Evolutionary conservation across 2,329 filamentous ascomycete genomes (phyloP).

Genomic region (Thelonectria rubi): DNA sequence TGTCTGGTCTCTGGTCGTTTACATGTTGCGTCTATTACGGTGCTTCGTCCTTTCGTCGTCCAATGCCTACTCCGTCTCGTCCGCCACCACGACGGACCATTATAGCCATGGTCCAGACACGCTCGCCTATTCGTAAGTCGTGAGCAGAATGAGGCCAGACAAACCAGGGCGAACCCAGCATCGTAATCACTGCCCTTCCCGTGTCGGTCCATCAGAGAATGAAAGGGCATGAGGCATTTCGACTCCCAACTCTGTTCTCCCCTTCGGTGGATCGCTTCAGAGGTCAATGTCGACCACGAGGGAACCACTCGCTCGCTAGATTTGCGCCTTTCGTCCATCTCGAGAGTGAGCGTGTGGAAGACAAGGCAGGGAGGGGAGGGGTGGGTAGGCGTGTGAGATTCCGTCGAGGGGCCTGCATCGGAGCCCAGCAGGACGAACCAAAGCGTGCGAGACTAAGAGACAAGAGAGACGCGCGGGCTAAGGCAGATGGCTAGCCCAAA

Average conservation of each 20-base stretch:
- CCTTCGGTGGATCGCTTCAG: conserved; percentile 18
- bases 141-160: conserved; percentile 36
- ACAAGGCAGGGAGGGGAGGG: conserved; percentile 10
- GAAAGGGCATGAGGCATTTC: conserved; percentile 32
- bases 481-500: conserved; percentile 28
- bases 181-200: conserved; percentile 22
- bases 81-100: conserved; percentile 8
- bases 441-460: neutral
- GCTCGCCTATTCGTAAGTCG: conserved; percentile 2
- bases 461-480: conserved; percentile 34
- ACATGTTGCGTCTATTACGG: neutral
- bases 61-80: conserved; percentile 4
- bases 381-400: conserved; percentile 11
- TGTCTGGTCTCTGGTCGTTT: conserved; percentile 5
- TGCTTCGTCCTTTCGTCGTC: conserved; percentile 6
- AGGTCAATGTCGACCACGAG: conserved; percentile 17
- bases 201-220: conserved; percentile 5
- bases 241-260: conserved; percentile 23
- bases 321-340: conserved; percentile 9
- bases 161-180: conserved; percentile 21
- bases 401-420: conserved; percentile 17
- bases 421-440: conserved; percentile 24
- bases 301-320: conserved; percentile 16
- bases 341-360: conserved; percentile 1
- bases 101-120: conserved; percentile 27